phyloP scores from a whole-genome alignment of 179 eudicot species.

The Patellifolia procumbens region DNA sequence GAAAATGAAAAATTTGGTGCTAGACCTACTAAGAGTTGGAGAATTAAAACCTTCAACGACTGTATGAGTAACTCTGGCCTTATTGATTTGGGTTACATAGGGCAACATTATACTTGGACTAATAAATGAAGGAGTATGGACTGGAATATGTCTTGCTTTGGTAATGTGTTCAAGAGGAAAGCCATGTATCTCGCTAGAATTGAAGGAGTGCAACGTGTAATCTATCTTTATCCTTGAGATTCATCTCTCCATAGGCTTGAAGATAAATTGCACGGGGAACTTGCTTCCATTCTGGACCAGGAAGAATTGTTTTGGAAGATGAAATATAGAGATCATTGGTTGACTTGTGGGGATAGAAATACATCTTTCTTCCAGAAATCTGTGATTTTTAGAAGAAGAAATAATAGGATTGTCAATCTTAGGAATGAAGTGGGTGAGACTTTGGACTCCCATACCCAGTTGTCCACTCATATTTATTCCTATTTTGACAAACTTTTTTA shows the following conservation, averaged over 20 bases:
- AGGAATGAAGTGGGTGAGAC: too few relatives aligned
- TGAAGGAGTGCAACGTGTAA: neutral
- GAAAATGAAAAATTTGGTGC: constrained; percentile 1
- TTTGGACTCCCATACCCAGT: too few relatives aligned
- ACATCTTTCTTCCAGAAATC: too few relatives aligned
- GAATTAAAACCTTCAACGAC: neutral
- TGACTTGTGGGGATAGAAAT: too few relatives aligned
- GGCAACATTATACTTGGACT: neutral
- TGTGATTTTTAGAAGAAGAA: too few relatives aligned
- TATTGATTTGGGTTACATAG: neutral
- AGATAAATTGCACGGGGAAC: neutral
- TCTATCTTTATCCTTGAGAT: neutral
- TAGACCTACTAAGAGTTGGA: neutral
- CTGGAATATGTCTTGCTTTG: neutral
- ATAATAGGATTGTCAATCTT: too few relatives aligned
- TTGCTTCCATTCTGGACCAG: too few relatives aligned
- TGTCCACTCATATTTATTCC: fast-evolving
- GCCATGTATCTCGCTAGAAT: neutral
- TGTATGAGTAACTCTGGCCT: neutral
- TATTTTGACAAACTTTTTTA: too few relatives aligned
- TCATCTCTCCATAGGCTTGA: fast-evolving
- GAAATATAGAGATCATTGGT: too few relatives aligned
- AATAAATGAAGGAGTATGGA: neutral
- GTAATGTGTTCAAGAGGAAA: neutral
- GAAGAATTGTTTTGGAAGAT: too few relatives aligned